Percentiles rank a stretch among this genome's conserved stretches.
Evolutionary conservation across 306 rosid genomes (phyloP).

Genomic region (Sphenostylis stenocarpa): DNA sequence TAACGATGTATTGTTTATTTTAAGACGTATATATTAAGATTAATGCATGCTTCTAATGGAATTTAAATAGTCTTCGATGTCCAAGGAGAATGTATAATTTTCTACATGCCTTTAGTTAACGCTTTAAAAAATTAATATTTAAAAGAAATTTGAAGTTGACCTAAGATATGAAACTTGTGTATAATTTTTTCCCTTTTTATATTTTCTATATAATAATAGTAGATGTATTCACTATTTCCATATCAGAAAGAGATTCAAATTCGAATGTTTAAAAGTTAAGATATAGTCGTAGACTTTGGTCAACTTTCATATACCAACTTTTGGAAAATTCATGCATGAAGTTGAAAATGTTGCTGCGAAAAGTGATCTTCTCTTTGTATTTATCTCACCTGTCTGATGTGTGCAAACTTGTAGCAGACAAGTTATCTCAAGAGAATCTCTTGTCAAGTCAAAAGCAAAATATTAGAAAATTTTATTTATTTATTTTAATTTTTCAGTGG

Average conservation of each 20-base stretch:
- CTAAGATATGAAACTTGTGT: neutral
- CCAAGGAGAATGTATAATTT: too few relatives aligned
- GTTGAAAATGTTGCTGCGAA: neutral
- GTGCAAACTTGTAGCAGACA: neutral
- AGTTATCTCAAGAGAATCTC: neutral
- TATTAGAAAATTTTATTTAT: neutral
- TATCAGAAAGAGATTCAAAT: neutral
- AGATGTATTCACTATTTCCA: neutral
- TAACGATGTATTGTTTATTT: too few relatives aligned
- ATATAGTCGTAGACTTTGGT: neutral
- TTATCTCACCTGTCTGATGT: neutral
- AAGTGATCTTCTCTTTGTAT: neutral
- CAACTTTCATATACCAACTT: neutral
- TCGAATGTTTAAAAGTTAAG: neutral
- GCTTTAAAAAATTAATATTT: neutral
- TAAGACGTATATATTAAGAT: too few relatives aligned
- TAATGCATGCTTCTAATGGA: too few relatives aligned
- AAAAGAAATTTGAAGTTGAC: neutral
- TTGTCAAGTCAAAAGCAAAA: slow-evolving; percentile 27
- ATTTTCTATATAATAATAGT: neutral
- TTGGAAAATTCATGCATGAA: neutral
- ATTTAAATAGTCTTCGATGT: too few relatives aligned
- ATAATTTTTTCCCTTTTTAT: neutral
- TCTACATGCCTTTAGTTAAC: too few relatives aligned
- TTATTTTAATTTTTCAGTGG: neutral